Evolutionary conservation across 192 early-diverging fungal genomes (phyloP).

Genomic region (Coemansia sp.): DNA sequence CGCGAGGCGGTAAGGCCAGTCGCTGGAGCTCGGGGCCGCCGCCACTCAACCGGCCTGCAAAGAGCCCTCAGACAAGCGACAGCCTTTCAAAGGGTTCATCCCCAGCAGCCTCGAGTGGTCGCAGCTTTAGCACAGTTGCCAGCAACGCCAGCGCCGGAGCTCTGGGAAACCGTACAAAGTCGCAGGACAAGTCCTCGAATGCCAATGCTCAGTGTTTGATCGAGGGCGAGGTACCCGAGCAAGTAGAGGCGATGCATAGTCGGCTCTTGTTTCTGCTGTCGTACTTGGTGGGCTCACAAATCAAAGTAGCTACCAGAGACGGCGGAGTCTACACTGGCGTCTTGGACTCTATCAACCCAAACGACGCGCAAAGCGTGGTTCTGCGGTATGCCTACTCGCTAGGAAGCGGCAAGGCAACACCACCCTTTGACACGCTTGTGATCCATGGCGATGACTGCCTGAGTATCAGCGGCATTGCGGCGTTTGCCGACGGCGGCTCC

Average conservation of each 20-base stretch:
- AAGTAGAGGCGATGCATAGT: slow-evolving; percentile 52
- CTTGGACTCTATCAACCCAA: slow-evolving; percentile 53
- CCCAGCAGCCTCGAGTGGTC: slow-evolving; percentile 12
- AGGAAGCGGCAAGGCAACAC: slow-evolving; percentile 22
- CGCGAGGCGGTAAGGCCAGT: slow-evolving; percentile 20
- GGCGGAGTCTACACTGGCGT: slow-evolving; percentile 37
- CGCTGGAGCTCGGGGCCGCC: slow-evolving; percentile 50
- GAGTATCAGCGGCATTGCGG: slow-evolving; percentile 33
- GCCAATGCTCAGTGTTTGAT: slow-evolving; percentile 21
- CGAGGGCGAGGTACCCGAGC: slow-evolving; percentile 46
- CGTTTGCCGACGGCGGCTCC: slow-evolving; percentile 20
- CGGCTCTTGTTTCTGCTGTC: slow-evolving; percentile 50
- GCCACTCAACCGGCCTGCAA: slow-evolving; percentile 30
- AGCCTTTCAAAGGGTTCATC: slow-evolving; percentile 9
- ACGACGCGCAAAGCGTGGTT: slow-evolving; percentile 55
- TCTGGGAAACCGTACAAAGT: background rate
- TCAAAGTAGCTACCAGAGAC: slow-evolving; percentile 28
- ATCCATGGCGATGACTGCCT: slow-evolving; percentile 47
- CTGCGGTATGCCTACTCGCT: slow-evolving; percentile 47
- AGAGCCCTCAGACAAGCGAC: slow-evolving; percentile 22
- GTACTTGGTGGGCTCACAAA: slow-evolving; percentile 46
- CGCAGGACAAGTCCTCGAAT: slow-evolving; percentile 10
- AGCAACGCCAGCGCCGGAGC: slow-evolving; percentile 2
- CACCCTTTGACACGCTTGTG: slow-evolving; percentile 45
- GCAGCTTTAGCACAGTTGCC: slow-evolving; percentile 23